Evolutionary conservation across 805 yeast genomes (phyloP).

Genomic region (Candida germanica): DNA sequence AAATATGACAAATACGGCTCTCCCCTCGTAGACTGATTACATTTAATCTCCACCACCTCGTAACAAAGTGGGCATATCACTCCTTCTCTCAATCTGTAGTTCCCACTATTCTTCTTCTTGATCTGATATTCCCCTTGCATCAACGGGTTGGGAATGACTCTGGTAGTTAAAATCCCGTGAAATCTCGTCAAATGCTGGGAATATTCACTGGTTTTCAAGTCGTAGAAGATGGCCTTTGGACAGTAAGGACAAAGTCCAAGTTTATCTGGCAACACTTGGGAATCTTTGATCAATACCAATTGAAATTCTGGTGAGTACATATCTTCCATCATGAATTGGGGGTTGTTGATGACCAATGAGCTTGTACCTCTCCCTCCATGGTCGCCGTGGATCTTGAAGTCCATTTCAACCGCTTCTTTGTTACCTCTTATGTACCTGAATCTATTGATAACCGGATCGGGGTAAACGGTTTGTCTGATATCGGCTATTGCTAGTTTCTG

Average conservation of each 20-base stretch:
- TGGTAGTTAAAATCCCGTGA: conserved; percentile 6
- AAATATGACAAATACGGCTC: conserved; percentile 4
- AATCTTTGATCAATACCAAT: neutral
- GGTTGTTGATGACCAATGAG: conserved; percentile 1
- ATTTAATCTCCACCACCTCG: conserved; percentile 5
- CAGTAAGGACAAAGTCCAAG: conserved; percentile 9
- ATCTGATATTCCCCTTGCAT: conserved; percentile 4
- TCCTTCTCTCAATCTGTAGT: conserved; percentile 2
- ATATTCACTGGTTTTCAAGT: conserved; percentile 6
- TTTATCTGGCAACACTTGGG: neutral
- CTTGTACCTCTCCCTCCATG: neutral
- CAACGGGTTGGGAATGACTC: conserved; percentile 7
- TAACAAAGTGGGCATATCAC: conserved; percentile 7
- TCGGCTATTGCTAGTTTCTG: neutral
- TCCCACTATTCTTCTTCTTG: conserved; percentile 3
- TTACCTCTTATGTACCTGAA: conserved; percentile 5
- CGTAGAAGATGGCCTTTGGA: conserved; percentile 1
- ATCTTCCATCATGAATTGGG: conserved; percentile 3
- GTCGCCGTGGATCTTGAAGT: neutral
- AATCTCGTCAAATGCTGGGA: conserved; percentile 4
- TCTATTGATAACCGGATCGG: conserved; percentile 1
- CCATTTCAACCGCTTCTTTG: neutral
- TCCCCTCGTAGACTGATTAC: neutral
- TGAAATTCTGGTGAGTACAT: conserved; percentile 7
- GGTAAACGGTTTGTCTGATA: neutral